Base-by-base conservation (phyloP, 2,329 filamentous ascomycete species). In the Pseudocercospora vitis region DNA sequence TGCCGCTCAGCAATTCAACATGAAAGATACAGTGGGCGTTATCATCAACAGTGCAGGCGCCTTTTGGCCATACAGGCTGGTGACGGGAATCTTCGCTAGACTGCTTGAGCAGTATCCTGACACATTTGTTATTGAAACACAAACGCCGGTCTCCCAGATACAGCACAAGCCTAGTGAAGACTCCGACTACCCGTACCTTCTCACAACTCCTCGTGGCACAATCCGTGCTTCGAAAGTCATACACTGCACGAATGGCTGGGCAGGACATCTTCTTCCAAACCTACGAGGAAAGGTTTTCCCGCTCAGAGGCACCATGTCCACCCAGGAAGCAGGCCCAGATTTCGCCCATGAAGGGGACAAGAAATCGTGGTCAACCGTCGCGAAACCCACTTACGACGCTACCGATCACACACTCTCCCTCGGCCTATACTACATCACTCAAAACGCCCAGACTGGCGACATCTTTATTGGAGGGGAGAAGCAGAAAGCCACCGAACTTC, bases 211-310 rank as follows among this genome's bases (percentile, higher is more conserved):
- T 14, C 56, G 59, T 21, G 60, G 60, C 8, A 26, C 28, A 7
- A 45, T 62, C 11, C 49, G 44, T 14, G 56, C 56, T 9, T 48
- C 49, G 1, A 56, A 59, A 21, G 54, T 62, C 1, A 53, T 62
- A 12, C 48, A 62, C 31, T 59, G 56, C 53, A 56, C 48, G 4
- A 60, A 62, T 11, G 60, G 58, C 50, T 60, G 53, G 31, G 53
- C 56, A 2, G 56, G 56, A 6, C 58, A 62, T 23, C 48, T 62
- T 21, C 55, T 62, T 8, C 54, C 60, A 1, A 50, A 52, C 3
- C 45, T 62, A 6, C 52, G 58, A 26, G 60, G 60, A 11, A 60
- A 62, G 35, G 56, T 62, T 29, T 62, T 56, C 28, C 60, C 60
- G 2, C 24, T 62, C 0, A 47, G 56, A 21, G 60, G 58, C 1